Evolutionary conservation across 2,329 filamentous ascomycete genomes (phyloP), one percentile per base, ranked within the genome.

Genomic region (Penicillium griseofulvum): DNA sequence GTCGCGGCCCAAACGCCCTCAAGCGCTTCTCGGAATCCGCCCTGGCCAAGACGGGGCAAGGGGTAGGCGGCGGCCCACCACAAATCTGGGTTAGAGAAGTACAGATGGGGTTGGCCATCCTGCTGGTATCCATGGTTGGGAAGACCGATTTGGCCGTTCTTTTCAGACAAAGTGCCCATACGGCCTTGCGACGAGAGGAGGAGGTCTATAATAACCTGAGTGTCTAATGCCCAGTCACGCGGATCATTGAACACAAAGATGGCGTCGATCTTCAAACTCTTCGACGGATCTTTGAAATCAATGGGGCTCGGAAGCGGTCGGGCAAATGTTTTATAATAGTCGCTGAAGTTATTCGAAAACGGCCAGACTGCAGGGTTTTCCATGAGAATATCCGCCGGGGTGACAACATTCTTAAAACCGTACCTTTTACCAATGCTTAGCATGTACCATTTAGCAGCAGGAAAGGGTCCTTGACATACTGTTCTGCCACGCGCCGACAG

Each of bases 181-280:
- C 90, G 84, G 17, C 94, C 94, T n/a, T 81, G 66, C 17, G 84
- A 80, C 0, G 92, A 96, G 38, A 96, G 80, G 7, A 97, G 78
- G 11, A 96, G 77, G 72, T 99, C 94, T 51, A 88, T 74, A 54
- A 97, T 88, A 64, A 97, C 78, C 69, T 96, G 89, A 2, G 86
- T 85, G 72, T 97, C 93, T 10, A 97, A 81, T 0, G 89, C 91
- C 94, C 94, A 99, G 77, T 99, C 94, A 53, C 94, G 85, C 4
- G 94, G 92, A 73, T 97, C 94, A 71, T 96, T 96, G 81, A 93
- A 97, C 7, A 97, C 88, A 67, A 97, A 88, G 28, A 97, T 85
- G 28, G 92, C 91, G 68, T 96, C 91, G 63, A 99, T 88, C 65
- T 90, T 91, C 45, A 93, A 80, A 17, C 78, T 81, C 14, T 77